Evolutionary conservation across 768 basidiomycete genomes (phyloP), one percentile per base, ranked within the genome.

Genomic region (Rossbeevera mucosa): DNA sequence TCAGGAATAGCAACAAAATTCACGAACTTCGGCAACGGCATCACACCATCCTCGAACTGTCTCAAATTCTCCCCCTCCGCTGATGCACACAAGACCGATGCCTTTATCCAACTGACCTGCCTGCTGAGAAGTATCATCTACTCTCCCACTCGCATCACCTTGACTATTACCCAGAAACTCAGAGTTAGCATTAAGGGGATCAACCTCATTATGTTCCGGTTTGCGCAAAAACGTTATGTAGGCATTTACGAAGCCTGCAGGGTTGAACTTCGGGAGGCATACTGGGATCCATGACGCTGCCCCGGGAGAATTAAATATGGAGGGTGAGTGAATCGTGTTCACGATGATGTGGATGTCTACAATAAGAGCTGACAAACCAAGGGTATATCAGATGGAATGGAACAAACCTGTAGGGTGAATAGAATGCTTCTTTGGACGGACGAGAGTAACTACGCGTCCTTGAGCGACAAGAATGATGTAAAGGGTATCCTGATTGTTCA

Each of bases 271-370:
- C 0, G 96, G 95, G 3, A 99, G 79, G 66, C 96, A 98, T 44
- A 99, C 80, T 2, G 96, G 96, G 7, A 98, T 80, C 92, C 94
- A 99, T 6, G 88, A 87, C 13, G 94, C 88, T 7, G 92, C 76
- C 6, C 85, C 86, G 8, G 85, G 83, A 2, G 85, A 88, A 64
- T 84, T 88, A 53, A 77, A 74, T 57, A 88, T 82, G 1, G 91
- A 87, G 0, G 91, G 88, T 0, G 90, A 80, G 51, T 88, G 81
- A 7, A 97, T 80, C 2, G 94, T 95, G 64, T 95, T 97, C 49
- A 98, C 76, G 26, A 97, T 79, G 45, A 96, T 85, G 64, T 96
- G 94, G 18, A 99, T 82, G 64, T 98, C 96, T 61, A 40, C 24
- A 6, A 40, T 26, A 36, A 9, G 43, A n/a, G 20, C n/a, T 38